Conservation (phyloP, 1,284 basidiomycete genomes). For the Chiua sp. region DNA sequence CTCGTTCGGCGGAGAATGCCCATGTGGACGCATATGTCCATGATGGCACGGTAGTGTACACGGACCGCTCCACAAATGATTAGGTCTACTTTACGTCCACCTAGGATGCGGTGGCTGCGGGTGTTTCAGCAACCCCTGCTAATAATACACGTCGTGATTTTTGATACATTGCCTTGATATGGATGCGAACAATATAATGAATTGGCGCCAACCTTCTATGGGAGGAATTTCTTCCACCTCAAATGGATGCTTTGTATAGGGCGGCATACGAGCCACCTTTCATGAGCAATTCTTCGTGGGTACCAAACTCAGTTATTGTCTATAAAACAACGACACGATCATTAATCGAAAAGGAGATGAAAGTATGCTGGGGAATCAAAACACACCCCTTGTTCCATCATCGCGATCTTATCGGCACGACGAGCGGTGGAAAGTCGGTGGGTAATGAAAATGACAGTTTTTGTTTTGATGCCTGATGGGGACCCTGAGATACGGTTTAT, state of each 20-base stretch:
- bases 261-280: slow-evolving; percentile 69
- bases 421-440: slow-evolving; percentile 82
- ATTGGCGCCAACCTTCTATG: slow-evolving; percentile 10
- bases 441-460: slow-evolving; percentile 84
- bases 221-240: slow-evolving; percentile 15
- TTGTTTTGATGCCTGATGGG: slow-evolving; percentile 57
- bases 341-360: slow-evolving; percentile 20
- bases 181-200: slow-evolving; percentile 19
- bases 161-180: slow-evolving; percentile 35
- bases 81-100: slow-evolving; percentile 40
- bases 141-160: slow-evolving; percentile 24
- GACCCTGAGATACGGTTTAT: slow-evolving; percentile 65
- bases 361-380: slow-evolving; percentile 33
- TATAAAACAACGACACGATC: slow-evolving; percentile 37
- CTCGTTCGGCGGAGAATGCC: slow-evolving; percentile 50
- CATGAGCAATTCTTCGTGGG: slow-evolving; percentile 73
- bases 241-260: slow-evolving; percentile 72
- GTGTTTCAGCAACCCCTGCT: slow-evolving; percentile 15
- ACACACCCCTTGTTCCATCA: slow-evolving; percentile 81
- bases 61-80: slow-evolving; percentile 61
- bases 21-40: slow-evolving; percentile 70
- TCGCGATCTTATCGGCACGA: slow-evolving; percentile 82
- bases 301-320: slow-evolving; percentile 82
- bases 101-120: slow-evolving; percentile 29
- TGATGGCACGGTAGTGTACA: slow-evolving; percentile 67